Evolutionary conservation across 73 alveolate species (phyloP), one percentile per base, ranked within the genome.

Genomic region (Paramecium tetraurelia): DNA sequence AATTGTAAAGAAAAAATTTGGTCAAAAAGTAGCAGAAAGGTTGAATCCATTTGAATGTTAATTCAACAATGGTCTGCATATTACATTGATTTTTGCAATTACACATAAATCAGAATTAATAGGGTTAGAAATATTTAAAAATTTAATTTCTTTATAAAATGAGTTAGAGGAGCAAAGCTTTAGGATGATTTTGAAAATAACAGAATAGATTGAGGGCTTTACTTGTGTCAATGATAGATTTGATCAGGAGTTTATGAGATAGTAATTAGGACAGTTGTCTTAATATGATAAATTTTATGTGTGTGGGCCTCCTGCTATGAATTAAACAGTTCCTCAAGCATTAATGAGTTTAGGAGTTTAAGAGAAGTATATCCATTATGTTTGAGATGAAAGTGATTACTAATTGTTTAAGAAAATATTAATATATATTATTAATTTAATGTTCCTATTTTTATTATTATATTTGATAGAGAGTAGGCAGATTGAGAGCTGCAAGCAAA

Each of bases 241-340:
- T 75, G 22, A 75, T 35, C 5, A 35, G 20, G 20, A 9, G 12
- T 75, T 75, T 21, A 29, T 75, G n/a, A 75, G 21, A 33, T n/a
- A 75, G 33, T 16, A 16, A 9, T 41, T 75, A 20, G 59, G 59
- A n/a, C 11, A 35, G 33, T 5, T 29, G 33, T 71, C 48, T 6
- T 20, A 36, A 24, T 71, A 71, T n/a, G 58, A 24, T 31, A 71
- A 38, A 12, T 24, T 75, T 35, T 38, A 29, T 21, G 29, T 75
- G 1, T 75, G 87, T 36, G 87, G 87, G 8, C 87, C 87, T 31
- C 87, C 87, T 5, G 9, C 6, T 12, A 75, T 75, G 87, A 35
- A 75, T 35, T 21, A 20, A 9, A 11, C 58, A 38, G 68, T 75
- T 4, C 68, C 87, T 36, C 16, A 16, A 14, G n/a, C 22, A 48